Conservation (phyloP, 2,329 filamentous ascomycete genomes). For the Trichoderma sp. region DNA sequence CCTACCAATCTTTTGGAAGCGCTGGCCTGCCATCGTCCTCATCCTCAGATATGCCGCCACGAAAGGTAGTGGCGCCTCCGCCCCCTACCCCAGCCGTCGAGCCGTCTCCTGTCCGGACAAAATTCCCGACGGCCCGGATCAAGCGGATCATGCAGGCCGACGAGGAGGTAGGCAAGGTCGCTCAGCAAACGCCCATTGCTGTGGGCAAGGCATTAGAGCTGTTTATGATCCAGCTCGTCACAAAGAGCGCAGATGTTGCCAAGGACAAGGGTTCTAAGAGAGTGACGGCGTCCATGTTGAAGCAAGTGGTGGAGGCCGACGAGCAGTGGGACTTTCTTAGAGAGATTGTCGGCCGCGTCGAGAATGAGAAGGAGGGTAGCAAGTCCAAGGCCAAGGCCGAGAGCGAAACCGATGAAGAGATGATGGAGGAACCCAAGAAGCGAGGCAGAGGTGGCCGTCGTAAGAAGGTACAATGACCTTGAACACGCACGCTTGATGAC, state of each 20-base stretch:
- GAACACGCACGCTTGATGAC: conserved; percentile 2
- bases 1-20: background rate
- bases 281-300: conserved; percentile 87
- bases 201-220: conserved; percentile 95
- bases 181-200: conserved; percentile 94
- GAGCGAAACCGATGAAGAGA: conserved; percentile 55
- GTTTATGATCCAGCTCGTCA: conserved; percentile 95
- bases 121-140: conserved; percentile 95
- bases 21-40: background rate
- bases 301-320: conserved; percentile 83
- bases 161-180: conserved; percentile 97
- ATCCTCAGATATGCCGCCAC: conserved; percentile 39
- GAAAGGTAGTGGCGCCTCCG: conserved; percentile 34
- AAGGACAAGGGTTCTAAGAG: conserved; percentile 81
- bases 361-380: conserved; percentile 53
- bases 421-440: conserved; percentile 48
- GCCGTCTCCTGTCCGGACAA: conserved; percentile 80
- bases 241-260: conserved; percentile 83
- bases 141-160: conserved; percentile 99
- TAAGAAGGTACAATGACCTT: conserved; percentile 46
- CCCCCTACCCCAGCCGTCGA: conserved; percentile 47
- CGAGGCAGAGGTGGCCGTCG: conserved; percentile 49
- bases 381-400: conserved; percentile 50
- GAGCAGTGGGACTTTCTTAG: conserved; percentile 93
- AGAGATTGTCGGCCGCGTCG: conserved; percentile 87